These are phyloP conservation scores for Aeschynomene evenia DNA, from an alignment of 306 rosid species.

Conservation along the genomic window DNA sequence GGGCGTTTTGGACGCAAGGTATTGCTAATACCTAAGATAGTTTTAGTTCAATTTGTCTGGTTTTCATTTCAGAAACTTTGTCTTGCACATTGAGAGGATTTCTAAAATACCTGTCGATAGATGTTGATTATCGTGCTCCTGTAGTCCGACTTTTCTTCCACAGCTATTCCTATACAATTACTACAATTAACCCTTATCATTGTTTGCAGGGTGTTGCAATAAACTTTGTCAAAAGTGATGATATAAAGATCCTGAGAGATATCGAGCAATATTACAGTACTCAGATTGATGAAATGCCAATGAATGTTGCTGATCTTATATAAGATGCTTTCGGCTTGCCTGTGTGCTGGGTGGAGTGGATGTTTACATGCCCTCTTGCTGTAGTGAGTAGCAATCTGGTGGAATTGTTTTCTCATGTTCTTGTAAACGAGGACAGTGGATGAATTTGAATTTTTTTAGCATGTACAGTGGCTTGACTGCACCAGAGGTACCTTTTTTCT, in stretches of 20 bases:
- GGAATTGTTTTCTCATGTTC: conserved; percentile 14
- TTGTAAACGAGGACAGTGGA: conserved; percentile 7
- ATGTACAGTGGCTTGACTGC: conserved; percentile 4
- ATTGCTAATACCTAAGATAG: conserved; percentile 28
- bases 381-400: conserved; percentile 21
- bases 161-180: neutral
- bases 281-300: conserved; percentile 98
- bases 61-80: neutral
- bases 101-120: neutral
- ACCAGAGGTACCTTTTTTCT: neutral
- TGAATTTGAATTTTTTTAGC: neutral
- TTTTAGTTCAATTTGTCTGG: too few relatives aligned
- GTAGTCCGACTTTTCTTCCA: neutral
- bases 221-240: conserved; percentile 94
- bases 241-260: conserved; percentile 91
- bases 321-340: conserved; percentile 1
- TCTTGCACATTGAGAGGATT: neutral
- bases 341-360: conserved; percentile 37
- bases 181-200: neutral
- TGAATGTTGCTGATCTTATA: conserved; percentile 96
- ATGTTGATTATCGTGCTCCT: neutral
- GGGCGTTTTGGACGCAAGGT: conserved; percentile 99
- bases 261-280: conserved; percentile 97
- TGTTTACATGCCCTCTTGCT: conserved; percentile 1
- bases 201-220: conserved; percentile 93